Evolutionary conservation across 257 asterid species (phyloP), one percentile per base, ranked within the genome.

Genomic region (Solanum piurae): DNA sequence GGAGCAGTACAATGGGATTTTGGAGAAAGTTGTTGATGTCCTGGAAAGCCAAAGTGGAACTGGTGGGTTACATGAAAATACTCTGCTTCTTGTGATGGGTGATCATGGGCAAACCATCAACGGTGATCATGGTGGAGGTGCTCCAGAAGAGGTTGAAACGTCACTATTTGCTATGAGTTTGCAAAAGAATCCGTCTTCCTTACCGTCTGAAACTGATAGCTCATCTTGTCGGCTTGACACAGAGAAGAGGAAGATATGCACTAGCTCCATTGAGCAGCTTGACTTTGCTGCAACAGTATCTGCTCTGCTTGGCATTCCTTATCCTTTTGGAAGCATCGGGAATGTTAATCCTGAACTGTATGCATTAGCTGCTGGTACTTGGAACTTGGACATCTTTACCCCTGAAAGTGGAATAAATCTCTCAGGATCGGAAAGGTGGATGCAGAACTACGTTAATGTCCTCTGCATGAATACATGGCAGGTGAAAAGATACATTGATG

Each of bases 401-500:
- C 25, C 87, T 23, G 85, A 80, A 86, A 87, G 88, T 86, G 93
- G 83, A 86, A 90, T 88, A 86, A 88, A 86, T 89, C 89, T 86
- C 66, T 90, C 92, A 44, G 90, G 69, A 87, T 91, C 88, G 86
- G 94, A 93, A 60, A 91, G 83, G 80, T 95, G 98, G 98, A 92
- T 95, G 93, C 92, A 90, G 91, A 88, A 91, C 88, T 97, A 95
- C 90, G 95, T 83, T 86, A 97, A 95, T 90, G 95, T 88, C 38
- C 98, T 97, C 79, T 97, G 99, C 93, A 92, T 97, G 88, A 97
- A 97, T 92, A 93, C 99, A 87, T 97, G 99, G 99, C 99, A 97
- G 98, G 99, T 97, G 93, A 97, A 97, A 90, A 96, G 94, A 89
- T 97, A 95, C 91, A 91, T 97, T 85, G 98, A 97, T 94, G 98